Evolutionary conservation across 352 stramenopile genomes (phyloP), one percentile per base, ranked within the genome.

Genomic region (Phytophthora nicotianae): DNA sequence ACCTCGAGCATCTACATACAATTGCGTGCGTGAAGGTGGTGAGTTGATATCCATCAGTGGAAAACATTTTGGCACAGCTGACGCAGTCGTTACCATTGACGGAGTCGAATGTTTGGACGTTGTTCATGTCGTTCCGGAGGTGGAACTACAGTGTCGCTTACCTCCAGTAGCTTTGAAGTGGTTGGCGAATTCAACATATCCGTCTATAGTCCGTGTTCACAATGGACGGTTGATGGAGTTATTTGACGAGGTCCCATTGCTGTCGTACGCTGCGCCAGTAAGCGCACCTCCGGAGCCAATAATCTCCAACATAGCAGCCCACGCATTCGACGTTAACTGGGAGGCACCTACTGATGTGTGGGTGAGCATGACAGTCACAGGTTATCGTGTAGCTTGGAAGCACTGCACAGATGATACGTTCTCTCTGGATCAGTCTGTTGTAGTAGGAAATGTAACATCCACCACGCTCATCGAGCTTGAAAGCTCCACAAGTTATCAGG

Each of bases 381-480:
- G 90, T 4, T 97, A 97, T 59, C 70, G 61, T 5, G 64, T 97
- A 11, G 65, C 62, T 19, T 94, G 81, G 72, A 85, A 86, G 37
- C 35, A 41, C 20, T 88, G 72, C 45, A 33, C 41, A 0, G 68
- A 76, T 33, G 61, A 56, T n/a, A 10, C 10, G 19, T 87, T 86
- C 29, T 61, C 64, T 7, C 32, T 46, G 7, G 48, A 58, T 10
- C 60, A 82, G 29, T 42, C 38, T 13, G 41, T 86, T 8, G 60
- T 84, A 8, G 79, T 97, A 17, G 91, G 92, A 2, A 98, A 98
- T 52, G 84, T 98, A 35, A 98, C 92, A n/a, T 93, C 79, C 4
- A 98, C 93, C 5, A 97, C 90, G 14, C 65, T 98, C 8, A 77
- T 81, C 8, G 72, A 74, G 9, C 75, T 98, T 2, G 32, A 64